These are phyloP conservation scores for thale cress (Arabidopsis thaliana) DNA, from an alignment of 345 rosid species.

Conservation along the genomic window TAIR10.1 NC_003074.8:1476501-1477000, in stretches of 20 bases:
- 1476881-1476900: not conserved
- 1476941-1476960: not conserved
- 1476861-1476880: not conserved
- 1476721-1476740: not conserved
- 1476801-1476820: not conserved
- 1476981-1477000: not conserved
- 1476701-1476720: not conserved
- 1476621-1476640: constrained; percentile 8
- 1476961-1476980: not conserved
- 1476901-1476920: not conserved
- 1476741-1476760: no score
- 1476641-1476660: constrained; percentile 1
- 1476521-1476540: not conserved
- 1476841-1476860: not conserved
- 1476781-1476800: not conserved
- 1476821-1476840: not conserved
- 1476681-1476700: constrained; percentile 8
- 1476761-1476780: not conserved
- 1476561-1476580: not conserved
- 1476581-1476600: constrained; percentile 1
- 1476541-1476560: constrained; percentile 3
- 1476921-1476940: not conserved
- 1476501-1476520: not conserved
- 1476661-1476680: not conserved
- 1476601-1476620: not conserved